Conservation (phyloP, 163 green algal species). For the Coccomyxa subellipsoidea region DNA sequence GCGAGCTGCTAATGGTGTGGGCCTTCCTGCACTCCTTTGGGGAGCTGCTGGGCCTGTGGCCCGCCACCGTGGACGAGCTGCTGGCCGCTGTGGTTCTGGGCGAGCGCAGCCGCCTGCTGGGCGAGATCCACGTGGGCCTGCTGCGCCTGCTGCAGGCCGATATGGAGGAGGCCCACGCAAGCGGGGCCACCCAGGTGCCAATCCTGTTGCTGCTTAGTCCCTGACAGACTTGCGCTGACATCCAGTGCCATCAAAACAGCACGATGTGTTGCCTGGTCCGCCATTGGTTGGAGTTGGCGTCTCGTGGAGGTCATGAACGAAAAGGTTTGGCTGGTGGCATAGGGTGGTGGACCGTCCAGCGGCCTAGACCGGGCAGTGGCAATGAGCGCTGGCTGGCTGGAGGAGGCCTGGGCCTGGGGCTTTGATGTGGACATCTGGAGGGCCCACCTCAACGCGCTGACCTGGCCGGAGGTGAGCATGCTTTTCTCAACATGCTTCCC, state of each 20-base stretch:
- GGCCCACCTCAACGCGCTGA: conserved; percentile 80
- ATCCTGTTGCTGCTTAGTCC: neutral
- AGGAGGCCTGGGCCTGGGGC: conserved; percentile 88
- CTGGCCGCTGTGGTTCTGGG: conserved; percentile 25
- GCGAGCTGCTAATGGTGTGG: conserved; percentile 55
- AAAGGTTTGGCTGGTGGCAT: neutral
- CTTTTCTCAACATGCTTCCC: neutral
- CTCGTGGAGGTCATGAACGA: too few relatives aligned
- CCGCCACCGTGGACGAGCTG: conserved; percentile 59
- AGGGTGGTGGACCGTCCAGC: conserved; percentile 23
- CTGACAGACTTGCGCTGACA: neutral
- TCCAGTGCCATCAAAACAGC: neutral
- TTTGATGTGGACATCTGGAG: conserved; percentile 89
- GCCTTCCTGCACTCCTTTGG: conserved; percentile 61
- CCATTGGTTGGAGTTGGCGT: too few relatives aligned
- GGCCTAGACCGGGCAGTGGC: conserved; percentile 61
- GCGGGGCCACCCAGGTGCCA: conserved; percentile 41
- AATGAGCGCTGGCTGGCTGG: conserved; percentile 48
- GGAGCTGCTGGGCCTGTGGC: conserved; percentile 49
- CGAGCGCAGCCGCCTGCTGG: conserved; percentile 42
- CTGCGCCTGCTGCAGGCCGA: conserved; percentile 83
- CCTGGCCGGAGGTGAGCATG: conserved; percentile 86
- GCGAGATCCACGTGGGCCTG: conserved; percentile 71
- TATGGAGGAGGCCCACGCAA: conserved; percentile 76
- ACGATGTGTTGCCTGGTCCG: neutral